Conservation (phyloP, 768 basidiomycete species). For the Calvatia gigantea region DNA sequence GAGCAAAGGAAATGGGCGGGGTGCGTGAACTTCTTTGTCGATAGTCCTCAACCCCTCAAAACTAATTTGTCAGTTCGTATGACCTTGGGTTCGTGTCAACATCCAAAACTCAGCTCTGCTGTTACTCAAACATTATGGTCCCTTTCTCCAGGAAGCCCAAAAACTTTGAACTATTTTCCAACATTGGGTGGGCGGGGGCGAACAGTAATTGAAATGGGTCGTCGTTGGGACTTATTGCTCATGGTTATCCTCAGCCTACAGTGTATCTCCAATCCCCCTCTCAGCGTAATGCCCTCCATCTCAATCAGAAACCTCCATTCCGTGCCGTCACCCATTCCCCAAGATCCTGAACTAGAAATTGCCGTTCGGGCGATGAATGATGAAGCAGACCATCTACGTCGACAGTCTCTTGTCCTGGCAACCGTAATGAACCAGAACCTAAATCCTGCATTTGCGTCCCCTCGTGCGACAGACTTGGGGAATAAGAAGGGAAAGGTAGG, state of each 20-base stretch:
- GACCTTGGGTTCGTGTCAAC: conserved; percentile 67
- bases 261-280: no score
- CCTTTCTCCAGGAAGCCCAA: conserved; percentile 36
- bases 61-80: conserved; percentile 89
- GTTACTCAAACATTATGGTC: no score
- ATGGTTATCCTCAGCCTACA: no score
- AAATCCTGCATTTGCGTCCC: conserved; percentile 29
- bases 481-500: conserved; percentile 22
- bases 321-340: conserved; percentile 15
- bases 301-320: not conserved
- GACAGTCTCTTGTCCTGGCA: conserved; percentile 53
- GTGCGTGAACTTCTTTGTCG: conserved; percentile 39
- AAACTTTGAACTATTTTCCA: conserved; percentile 87
- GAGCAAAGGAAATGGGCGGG: conserved; percentile 67
- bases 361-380: conserved; percentile 73
- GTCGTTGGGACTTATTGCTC: no score
- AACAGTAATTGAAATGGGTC: conserved; percentile 71
- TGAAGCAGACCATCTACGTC: conserved; percentile 61
- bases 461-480: conserved; percentile 24
- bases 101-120: not conserved
- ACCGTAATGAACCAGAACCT: conserved; percentile 29
- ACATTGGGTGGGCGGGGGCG: conserved; percentile 68
- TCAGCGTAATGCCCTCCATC: no score
- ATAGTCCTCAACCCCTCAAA: not conserved
- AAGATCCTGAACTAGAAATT: conserved; percentile 56